Base-by-base conservation (phyloP, 2,329 filamentous ascomycete species). In the Dryadomyces quercus-mongolicae region DNA sequence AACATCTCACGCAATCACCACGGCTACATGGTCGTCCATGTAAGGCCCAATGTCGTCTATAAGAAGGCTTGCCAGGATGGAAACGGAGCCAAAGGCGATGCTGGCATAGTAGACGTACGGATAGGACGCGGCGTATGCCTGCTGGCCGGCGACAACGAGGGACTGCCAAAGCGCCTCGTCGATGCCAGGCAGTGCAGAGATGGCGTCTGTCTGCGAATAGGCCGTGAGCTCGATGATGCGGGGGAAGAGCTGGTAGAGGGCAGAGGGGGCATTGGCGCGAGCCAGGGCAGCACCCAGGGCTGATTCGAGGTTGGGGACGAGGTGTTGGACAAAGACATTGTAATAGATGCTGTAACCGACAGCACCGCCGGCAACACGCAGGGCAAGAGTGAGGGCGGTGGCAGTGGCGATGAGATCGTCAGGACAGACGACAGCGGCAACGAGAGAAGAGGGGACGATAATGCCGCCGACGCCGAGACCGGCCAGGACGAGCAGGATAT, bases 351-450 rank as follows among this genome's bases (percentile, higher is more conserved):
- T 74, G 63, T 82, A 85, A 38, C 80, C 83, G 56, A 86, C 76
- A 13, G 77, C 75, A 34, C 83, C 83, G 49, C 84, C 84, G 40
- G 86, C 74, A 54, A 85, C 81, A 42, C 84, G 81, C 59, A 87
- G 79, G n/a, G 81, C 77, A 42, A 87, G 75, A 0, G 84, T 86
- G 21, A 88, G 70, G 6, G 84, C 82, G 1, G 82, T 78, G 48
- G 86, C 74, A 2, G 84, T 86, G 8, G 81, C 84, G 58, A 88
- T 86, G 6, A 86, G 72, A 54, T 86, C 82, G 62, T 84, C 80
- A 0, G 84, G 82, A 57, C 81, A 85, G 59, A 86, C 81, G 60
- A 86, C 85, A 10, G 81, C 82, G 7, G 80, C 80, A 55, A 86
- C 83, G 59, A 86, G 83, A 1, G 79, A 81, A 1, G 80, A 77